Percentiles rank a stretch among this genome's conserved stretches.
These are phyloP conservation scores for Eremochloa ophiuroides DNA, from an alignment of 176 grass and related monocot genomes.

Conservation along the genomic window DNA sequence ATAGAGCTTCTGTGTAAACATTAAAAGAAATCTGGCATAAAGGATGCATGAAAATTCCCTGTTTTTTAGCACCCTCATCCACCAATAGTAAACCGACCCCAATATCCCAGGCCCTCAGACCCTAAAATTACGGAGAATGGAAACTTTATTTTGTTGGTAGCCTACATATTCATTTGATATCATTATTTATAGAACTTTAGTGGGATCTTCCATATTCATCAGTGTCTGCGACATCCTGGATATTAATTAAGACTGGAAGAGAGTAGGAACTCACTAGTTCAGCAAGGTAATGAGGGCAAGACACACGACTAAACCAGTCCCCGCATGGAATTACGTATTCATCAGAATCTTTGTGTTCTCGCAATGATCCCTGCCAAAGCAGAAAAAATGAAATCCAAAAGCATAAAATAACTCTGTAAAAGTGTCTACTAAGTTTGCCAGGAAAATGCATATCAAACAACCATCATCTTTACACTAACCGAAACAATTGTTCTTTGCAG, in stretches of 20 bases:
- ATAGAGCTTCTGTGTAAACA: slow-evolving; percentile 19
- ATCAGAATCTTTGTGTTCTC: slow-evolving; percentile 64
- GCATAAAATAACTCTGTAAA: slow-evolving; percentile 3
- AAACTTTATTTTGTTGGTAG: neutral
- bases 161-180: neutral
- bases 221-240: slow-evolving; percentile 10
- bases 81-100: neutral
- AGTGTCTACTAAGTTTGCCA: neutral
- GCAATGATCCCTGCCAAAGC: slow-evolving; percentile 71
- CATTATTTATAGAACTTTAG: neutral
- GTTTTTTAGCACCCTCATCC: neutral
- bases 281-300: slow-evolving; percentile 90
- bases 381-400: slow-evolving; percentile 30
- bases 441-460: neutral
- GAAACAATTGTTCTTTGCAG: neutral
- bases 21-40: neutral
- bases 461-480: neutral
- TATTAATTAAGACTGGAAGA: neutral
- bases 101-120: neutral
- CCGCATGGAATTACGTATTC: slow-evolving; percentile 83
- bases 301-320: slow-evolving; percentile 88
- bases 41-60: neutral
- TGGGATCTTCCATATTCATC: neutral
- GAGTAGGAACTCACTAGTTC: slow-evolving; percentile 68
- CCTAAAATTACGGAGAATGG: neutral